phyloP scores from a whole-genome alignment of 2,329 filamentous ascomycete genomes.

The Trichoderma sp. region DNA sequence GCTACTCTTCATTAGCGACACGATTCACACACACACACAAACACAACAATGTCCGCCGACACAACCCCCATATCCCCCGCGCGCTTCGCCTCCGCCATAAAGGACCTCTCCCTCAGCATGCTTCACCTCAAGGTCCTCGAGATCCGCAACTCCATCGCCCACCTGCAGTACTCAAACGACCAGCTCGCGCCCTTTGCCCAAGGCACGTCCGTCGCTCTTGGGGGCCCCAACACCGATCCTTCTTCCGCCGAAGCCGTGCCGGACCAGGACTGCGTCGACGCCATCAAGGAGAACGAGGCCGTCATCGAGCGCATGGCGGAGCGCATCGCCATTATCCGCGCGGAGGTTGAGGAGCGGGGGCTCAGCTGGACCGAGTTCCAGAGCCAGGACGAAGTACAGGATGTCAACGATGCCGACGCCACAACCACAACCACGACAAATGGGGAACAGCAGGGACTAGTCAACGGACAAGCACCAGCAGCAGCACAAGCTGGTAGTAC shows the following conservation, averaged over 20 bases:
- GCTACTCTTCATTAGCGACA: background rate
- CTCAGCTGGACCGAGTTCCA: conserved; percentile 60
- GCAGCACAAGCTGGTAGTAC: too few species aligned
- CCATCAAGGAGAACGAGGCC: conserved; percentile 69
- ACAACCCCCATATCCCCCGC: conserved; percentile 61
- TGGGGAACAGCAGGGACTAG: background rate
- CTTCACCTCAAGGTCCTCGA: conserved; percentile 77
- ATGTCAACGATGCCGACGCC: conserved; percentile 33
- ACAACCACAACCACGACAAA: background rate
- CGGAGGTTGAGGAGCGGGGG: conserved; percentile 64
- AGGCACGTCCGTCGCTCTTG: conserved; percentile 43
- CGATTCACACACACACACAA: too few species aligned
- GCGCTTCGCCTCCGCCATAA: conserved; percentile 68
- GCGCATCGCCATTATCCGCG: conserved; percentile 63
- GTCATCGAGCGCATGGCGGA: conserved; percentile 70
- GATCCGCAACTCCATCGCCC: conserved; percentile 71
- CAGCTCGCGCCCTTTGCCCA: conserved; percentile 71
- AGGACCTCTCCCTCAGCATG: conserved; percentile 64
- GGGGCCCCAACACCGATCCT: conserved; percentile 4
- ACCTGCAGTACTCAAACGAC: conserved; percentile 73
- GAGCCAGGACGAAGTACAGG: conserved; percentile 47
- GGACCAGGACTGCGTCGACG: conserved; percentile 73
- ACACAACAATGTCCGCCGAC: conserved; percentile 63
- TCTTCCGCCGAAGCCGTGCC: conserved; percentile 36
- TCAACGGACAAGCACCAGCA: conserved; percentile 7